Percentiles rank a stretch among this genome's conserved stretches.
Evolutionary conservation across 2,329 filamentous ascomycete species (phyloP).

Genomic region (Akanthomyces lecanii): DNA sequence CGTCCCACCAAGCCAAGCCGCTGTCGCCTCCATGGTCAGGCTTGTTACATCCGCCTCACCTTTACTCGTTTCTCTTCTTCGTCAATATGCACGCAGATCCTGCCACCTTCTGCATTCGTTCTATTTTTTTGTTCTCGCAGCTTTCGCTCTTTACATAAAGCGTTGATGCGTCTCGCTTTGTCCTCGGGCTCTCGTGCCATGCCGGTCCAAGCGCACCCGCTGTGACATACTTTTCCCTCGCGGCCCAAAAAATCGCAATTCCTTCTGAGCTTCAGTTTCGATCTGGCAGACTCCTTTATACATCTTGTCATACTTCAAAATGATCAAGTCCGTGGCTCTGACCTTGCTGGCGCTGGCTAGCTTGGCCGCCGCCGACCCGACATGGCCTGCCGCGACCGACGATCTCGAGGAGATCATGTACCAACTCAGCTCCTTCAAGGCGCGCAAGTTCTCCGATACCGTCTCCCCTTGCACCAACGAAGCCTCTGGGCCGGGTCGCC

Average conservation of each 20-base stretch:
- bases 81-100: background rate
- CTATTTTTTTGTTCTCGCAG: background rate
- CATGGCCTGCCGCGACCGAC: constrained; percentile 57
- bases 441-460: constrained; percentile 51
- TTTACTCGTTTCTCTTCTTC: background rate
- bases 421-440: constrained; percentile 51
- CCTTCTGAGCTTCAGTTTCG: background rate
- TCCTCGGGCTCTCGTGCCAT: background rate
- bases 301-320: background rate
- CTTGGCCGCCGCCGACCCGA: constrained; percentile 43
- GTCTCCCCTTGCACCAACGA: constrained; percentile 55
- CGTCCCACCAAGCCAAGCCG: background rate
- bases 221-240: background rate
- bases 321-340: constrained; percentile 25
- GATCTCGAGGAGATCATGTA: constrained; percentile 63
- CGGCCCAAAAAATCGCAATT: background rate
- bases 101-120: background rate
- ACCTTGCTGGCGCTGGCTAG: constrained; percentile 35
- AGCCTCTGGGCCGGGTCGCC: constrained; percentile 49
- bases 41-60: background rate
- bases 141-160: background rate
- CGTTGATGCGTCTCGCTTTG: background rate
- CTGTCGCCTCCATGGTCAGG: background rate
- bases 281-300: background rate
- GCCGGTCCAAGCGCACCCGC: background rate